Conservation (phyloP, 2,329 filamentous ascomycete species). For the Fusarium domesticum region DNA sequence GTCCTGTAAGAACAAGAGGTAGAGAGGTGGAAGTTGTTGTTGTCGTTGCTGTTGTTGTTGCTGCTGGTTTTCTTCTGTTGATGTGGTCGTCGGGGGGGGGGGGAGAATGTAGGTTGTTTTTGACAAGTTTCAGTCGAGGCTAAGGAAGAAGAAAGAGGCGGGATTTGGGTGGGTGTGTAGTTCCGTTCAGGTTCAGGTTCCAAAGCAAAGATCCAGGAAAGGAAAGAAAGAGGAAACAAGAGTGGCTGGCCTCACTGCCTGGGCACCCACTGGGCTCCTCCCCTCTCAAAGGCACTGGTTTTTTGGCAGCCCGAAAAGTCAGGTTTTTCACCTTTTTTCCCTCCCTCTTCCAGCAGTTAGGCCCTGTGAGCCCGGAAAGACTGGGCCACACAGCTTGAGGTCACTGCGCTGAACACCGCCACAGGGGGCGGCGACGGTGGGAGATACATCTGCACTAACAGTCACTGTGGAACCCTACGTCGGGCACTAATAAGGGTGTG, state of each 20-base stretch:
- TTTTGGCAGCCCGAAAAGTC: conserved; percentile 33
- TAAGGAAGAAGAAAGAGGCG: conserved; percentile 23
- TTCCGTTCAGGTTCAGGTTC: conserved; percentile 29
- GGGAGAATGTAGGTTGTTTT: conserved; percentile 3
- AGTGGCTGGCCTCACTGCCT: conserved; percentile 10
- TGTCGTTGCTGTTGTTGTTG: too few relatives aligned
- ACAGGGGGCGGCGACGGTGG: conserved; percentile 19
- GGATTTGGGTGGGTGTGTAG: conserved; percentile 27
- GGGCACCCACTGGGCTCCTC: too few relatives aligned
- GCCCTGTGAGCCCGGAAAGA: background rate
- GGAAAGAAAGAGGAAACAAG: conserved; percentile 25
- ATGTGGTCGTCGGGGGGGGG: background rate
- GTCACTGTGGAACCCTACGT: too few relatives aligned
- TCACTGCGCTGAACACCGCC: conserved; percentile 29
- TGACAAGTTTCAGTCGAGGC: conserved; percentile 28
- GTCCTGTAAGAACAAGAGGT: conserved; percentile 18
- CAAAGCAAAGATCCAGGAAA: conserved; percentile 26
- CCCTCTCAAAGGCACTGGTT: too few relatives aligned
- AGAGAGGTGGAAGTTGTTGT: background rate
- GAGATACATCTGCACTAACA: too few relatives aligned
- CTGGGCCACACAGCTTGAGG: too few relatives aligned
- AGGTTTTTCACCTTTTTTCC: conserved; percentile 21
- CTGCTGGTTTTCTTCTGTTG: background rate
- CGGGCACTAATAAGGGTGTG: conserved; percentile 21
- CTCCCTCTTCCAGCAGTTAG: background rate